phyloP scores from a whole-genome alignment of 345 rosid species.

The Angophora floribunda region DNA sequence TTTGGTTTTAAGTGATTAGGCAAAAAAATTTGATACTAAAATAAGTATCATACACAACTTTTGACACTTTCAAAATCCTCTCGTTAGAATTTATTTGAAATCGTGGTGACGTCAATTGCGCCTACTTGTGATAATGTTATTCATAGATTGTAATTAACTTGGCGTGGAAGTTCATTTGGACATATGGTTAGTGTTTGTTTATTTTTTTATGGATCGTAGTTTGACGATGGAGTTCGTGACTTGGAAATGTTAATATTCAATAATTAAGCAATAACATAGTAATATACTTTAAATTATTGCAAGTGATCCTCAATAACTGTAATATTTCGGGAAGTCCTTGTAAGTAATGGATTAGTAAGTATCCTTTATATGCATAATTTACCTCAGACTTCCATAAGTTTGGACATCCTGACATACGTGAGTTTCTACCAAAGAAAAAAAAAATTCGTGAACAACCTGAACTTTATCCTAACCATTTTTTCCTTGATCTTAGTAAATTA shows the following conservation, averaged over 20 bases:
- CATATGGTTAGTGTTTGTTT: too few species aligned
- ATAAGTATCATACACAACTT: too few species aligned
- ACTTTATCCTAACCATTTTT: neutral
- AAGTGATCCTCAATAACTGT: neutral
- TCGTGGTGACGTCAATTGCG: neutral
- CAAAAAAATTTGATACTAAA: too few species aligned
- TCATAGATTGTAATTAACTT: neutral
- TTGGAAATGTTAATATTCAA: neutral
- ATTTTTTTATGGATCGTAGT: neutral
- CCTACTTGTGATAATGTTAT: neutral
- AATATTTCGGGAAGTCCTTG: neutral
- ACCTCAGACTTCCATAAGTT: neutral
- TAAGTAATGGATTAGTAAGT: neutral
- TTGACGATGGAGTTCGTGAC: neutral
- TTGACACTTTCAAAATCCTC: too few species aligned
- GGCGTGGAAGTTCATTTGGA: neutral
- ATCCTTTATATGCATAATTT: neutral
- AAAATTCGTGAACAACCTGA: neutral
- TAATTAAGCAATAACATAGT: neutral
- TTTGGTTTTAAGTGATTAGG: rapidly evolving
- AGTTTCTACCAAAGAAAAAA: neutral
- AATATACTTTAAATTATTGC: neutral
- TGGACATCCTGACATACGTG: neutral
- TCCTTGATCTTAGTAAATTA: neutral
- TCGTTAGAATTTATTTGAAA: neutral